phyloP scores from a whole-genome alignment of 2,329 filamentous ascomycete genomes.

The Pseudogymnoascus sp. region DNA sequence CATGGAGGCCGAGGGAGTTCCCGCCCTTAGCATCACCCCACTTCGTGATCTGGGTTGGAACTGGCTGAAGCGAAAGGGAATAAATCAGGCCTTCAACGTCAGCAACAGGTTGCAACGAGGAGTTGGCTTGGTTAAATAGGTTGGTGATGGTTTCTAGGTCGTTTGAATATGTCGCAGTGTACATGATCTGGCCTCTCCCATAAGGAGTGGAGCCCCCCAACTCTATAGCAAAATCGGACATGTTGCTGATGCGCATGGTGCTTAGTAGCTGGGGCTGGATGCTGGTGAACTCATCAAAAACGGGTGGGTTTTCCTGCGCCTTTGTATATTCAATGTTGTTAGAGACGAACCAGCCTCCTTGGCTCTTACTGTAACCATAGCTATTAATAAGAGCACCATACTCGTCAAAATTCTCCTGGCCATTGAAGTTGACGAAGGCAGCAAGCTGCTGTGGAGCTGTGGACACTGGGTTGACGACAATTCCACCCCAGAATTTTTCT shows the following conservation, averaged over 20 bases:
- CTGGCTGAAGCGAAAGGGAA: slow-evolving; percentile 3
- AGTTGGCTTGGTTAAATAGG: slow-evolving; percentile 2
- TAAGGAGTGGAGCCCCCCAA: not conserved
- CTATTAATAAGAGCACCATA: slow-evolving; percentile 10
- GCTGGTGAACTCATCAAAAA: slow-evolving; percentile 4
- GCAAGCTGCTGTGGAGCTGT: slow-evolving; percentile 4
- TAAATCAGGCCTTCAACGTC: not conserved
- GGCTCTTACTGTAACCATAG: not conserved
- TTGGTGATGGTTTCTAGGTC: slow-evolving; percentile 4
- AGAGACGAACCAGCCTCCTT: slow-evolving; percentile 1
- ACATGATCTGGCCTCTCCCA: slow-evolving; percentile 7
- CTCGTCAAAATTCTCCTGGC: not conserved
- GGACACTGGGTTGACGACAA: not conserved
- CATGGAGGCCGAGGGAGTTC: slow-evolving; percentile 10
- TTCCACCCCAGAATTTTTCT: slow-evolving; percentile 12
- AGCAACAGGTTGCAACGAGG: not conserved
- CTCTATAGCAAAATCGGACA: slow-evolving; percentile 11
- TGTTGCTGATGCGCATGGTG: slow-evolving; percentile 12
- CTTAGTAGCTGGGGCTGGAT: slow-evolving; percentile 8
- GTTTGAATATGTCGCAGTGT: slow-evolving; percentile 9
- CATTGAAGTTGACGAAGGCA: slow-evolving; percentile 5
- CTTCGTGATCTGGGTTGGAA: slow-evolving; percentile 9
- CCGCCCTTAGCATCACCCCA: slow-evolving; percentile 8
- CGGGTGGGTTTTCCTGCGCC: slow-evolving; percentile 8
- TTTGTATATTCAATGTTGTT: slow-evolving; percentile 11